Conservation (phyloP, 768 basidiomycete genomes). For the Krasilnikovozyma curviuscula region DNA sequence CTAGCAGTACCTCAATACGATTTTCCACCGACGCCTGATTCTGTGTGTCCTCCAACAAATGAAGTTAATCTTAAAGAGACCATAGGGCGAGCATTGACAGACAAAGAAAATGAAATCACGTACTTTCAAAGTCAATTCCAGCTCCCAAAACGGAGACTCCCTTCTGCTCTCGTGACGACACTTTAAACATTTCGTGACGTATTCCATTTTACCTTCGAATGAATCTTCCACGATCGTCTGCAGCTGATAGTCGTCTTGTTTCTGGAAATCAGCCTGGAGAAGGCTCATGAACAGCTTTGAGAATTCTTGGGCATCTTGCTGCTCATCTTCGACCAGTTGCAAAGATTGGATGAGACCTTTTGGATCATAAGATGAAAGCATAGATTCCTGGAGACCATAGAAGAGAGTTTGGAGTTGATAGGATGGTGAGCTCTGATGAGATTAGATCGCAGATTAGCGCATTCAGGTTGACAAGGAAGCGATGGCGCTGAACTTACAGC, state of each 20-base stretch:
- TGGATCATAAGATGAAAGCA: conserved; percentile 58
- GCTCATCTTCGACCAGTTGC: conserved; percentile 57
- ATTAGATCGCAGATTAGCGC: neutral
- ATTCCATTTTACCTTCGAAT: conserved; percentile 75
- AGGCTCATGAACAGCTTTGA: conserved; percentile 87
- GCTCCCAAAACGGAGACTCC: conserved; percentile 51
- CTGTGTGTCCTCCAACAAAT: conserved; percentile 32
- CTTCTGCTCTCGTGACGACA: conserved; percentile 47
- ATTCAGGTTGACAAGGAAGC: conserved; percentile 56
- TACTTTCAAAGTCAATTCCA: conserved; percentile 70
- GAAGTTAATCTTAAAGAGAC: neutral
- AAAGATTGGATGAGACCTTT: conserved; percentile 65
- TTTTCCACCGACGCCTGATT: conserved; percentile 55
- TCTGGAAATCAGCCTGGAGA: conserved; percentile 68
- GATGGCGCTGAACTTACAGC: conserved; percentile 35
- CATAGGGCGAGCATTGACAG: neutral
- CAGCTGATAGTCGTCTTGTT: conserved; percentile 45
- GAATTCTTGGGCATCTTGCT: conserved; percentile 98
- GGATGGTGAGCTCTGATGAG: conserved; percentile 20
- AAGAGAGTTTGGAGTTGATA: conserved; percentile 35
- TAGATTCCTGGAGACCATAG: conserved; percentile 61
- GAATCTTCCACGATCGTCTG: conserved; percentile 51
- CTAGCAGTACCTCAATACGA: conserved; percentile 34
- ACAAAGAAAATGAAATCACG: conserved; percentile 12
- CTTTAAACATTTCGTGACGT: conserved; percentile 53